A percentile compares a stretch with the other conserved stretches of the same genome.
Conservation (phyloP, 495 filamentous ascomycete species). For the Aspergillus homomorphus region DNA sequence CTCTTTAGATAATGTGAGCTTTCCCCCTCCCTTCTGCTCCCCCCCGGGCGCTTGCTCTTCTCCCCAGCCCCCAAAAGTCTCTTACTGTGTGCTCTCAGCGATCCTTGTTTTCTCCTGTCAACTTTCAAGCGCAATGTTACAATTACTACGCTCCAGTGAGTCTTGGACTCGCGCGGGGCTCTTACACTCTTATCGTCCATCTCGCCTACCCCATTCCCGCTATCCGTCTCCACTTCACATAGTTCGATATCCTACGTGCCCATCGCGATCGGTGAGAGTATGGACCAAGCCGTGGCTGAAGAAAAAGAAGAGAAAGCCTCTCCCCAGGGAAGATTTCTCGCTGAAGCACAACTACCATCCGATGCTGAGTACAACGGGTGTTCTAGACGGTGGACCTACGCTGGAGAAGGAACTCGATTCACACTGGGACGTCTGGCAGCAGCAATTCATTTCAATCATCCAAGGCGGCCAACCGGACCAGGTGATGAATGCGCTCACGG, state of each 20-base stretch:
- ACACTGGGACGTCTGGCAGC: constrained; percentile 16
- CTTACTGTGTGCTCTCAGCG: background rate
- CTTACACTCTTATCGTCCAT: constrained; percentile 14
- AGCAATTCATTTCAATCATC: constrained; percentile 29
- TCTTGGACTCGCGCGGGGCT: constrained; percentile 23
- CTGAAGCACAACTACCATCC: background rate
- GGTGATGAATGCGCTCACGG: constrained; percentile 34
- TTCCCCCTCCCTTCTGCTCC: background rate
- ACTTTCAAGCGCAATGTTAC: constrained; percentile 21
- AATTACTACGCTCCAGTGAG: constrained; percentile 20
- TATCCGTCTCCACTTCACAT: constrained; percentile 3
- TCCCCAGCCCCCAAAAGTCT: background rate
- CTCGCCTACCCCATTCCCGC: background rate
- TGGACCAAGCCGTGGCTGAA: background rate
- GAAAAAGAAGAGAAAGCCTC: too few relatives aligned
- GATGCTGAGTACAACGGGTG: background rate
- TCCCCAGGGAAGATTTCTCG: background rate
- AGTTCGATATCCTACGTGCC: constrained; percentile 4
- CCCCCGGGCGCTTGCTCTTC: background rate
- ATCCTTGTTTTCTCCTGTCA: background rate
- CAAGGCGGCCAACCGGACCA: constrained; percentile 38
- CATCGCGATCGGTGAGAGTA: background rate
- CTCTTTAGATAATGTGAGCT: too few relatives aligned
- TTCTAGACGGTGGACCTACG: background rate
- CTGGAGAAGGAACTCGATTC: constrained; percentile 9